Percentiles rank a stretch among this genome's conserved stretches.
phyloP scores from a whole-genome alignment of 106 monocot species.

The Triglochin maritima region DNA sequence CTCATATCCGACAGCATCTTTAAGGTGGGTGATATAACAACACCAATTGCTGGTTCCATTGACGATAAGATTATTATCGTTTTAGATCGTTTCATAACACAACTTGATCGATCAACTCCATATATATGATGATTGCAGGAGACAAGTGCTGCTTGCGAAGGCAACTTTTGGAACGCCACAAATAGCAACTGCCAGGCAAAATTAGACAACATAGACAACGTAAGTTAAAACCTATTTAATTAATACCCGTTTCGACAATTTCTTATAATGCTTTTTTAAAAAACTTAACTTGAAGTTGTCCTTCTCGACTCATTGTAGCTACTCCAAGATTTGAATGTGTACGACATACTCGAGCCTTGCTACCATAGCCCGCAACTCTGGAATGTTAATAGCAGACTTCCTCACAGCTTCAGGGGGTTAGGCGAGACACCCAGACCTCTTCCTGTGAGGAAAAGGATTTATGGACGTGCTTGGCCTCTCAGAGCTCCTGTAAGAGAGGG shows the following conservation, averaged over 20 bases:
- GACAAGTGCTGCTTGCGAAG: slow-evolving; percentile 50
- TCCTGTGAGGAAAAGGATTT: slow-evolving; percentile 78
- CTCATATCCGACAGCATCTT: slow-evolving; percentile 74
- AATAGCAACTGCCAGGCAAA: slow-evolving; percentile 20
- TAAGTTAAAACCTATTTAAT: slow-evolving; percentile 13
- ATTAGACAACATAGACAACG: slow-evolving; percentile 47
- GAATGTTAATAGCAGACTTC: slow-evolving; percentile 30
- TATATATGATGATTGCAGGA: slow-evolving; percentile 33
- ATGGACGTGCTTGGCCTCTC: slow-evolving; percentile 88
- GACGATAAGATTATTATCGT: no score
- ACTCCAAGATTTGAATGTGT: slow-evolving; percentile 48
- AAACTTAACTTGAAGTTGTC: no score
- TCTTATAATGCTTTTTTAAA: no score
- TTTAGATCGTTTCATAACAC: no score
- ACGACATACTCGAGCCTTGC: slow-evolving; percentile 89
- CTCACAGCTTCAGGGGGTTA: slow-evolving; percentile 60
- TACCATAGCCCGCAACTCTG: slow-evolving; percentile 50
- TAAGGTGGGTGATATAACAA: slow-evolving; percentile 27
- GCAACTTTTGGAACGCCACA: slow-evolving; percentile 78
- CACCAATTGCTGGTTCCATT: neutral
- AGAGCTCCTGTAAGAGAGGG: slow-evolving; percentile 81
- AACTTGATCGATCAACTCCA: no score
- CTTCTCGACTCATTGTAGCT: slow-evolving; percentile 22
- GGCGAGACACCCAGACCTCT: slow-evolving; percentile 60
- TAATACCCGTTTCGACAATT: neutral